These are phyloP conservation scores for Hypoxylon sp. DNA, from an alignment of 2,329 filamentous ascomycete genomes.

Conservation along the genomic window DNA sequence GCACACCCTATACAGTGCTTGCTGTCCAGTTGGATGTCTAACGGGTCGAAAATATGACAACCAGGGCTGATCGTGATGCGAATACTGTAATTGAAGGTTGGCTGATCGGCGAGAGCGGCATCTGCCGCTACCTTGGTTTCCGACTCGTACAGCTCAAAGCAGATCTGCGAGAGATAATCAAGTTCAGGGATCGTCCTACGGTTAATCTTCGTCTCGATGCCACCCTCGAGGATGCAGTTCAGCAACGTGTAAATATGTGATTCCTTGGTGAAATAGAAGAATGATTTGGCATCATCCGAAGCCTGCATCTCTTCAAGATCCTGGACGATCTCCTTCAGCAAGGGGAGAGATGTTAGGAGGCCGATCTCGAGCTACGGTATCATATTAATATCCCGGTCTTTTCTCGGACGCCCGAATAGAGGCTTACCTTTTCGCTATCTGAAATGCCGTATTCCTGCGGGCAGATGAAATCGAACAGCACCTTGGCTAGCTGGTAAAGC, in stretches of 20 bases:
- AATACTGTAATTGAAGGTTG: constrained; percentile 92
- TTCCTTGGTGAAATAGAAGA: constrained; percentile 99
- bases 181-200: constrained; percentile 95
- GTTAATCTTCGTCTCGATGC: constrained; percentile 95
- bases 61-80: constrained; percentile 95
- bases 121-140: constrained; percentile 73
- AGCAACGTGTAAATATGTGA: constrained; percentile 98
- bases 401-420: constrained; percentile 1
- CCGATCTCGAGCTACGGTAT: constrained; percentile 83
- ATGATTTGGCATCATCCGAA: constrained; percentile 91
- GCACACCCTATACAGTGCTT: constrained; percentile 96
- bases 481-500: constrained; percentile 91
- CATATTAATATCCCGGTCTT: constrained; percentile 34
- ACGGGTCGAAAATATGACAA: constrained; percentile 94
- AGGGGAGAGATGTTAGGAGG: constrained; percentile 88
- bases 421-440: constrained; percentile 80
- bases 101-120: constrained; percentile 65
- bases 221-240: constrained; percentile 97
- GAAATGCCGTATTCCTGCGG: constrained; percentile 98
- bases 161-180: constrained; percentile 97
- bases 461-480: constrained; percentile 97
- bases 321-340: constrained; percentile 96
- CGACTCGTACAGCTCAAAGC: constrained; percentile 97
- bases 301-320: constrained; percentile 98
- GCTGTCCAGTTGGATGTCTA: constrained; percentile 95